Base-by-base conservation (phyloP, 768 basidiomycete species). In the Crassisporium funariophilum region DNA sequence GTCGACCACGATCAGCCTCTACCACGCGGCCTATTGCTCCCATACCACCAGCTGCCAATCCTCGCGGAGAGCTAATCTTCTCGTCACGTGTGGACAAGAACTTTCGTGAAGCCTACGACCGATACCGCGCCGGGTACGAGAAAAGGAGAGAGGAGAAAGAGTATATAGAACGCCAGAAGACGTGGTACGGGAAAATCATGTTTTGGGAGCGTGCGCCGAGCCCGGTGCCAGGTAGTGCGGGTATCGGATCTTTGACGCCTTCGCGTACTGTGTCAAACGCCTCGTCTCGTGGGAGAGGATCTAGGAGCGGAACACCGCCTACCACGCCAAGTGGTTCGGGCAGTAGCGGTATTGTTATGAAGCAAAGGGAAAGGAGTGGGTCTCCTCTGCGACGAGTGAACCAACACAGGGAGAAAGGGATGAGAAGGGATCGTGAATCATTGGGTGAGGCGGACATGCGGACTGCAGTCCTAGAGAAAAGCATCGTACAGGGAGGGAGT, bases 21-120 rank as follows among this genome's bases (percentile, higher is more conserved):
- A 74, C 76, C 5, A 75, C 81, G 21, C 67, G 78, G 19, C 78
- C 78, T 40, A 84, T 91, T 46, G 73, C 85, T 1, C 82, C 91
- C n/a, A 95, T 97, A 33, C 93, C 94, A 2, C 91, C 93, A 0
- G 78, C 92, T 11, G 74, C 75, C 21, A 97, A 93, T 65, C 94
- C 95, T 3, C 86, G 95, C 11, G 95, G 97, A 40, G 97, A 99
- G 62, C 82, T 99, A 49, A 97, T 98, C 45, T 97, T 99, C 69
- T 93, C 90, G 2, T 90, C 86, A 9, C 83, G 90, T 36, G 87
- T 99, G 15, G 87, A 91, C 49, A 77, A 78, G 41, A 59, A 66
- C 15, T 98, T 98, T 65, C 76, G 89, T 17, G 97, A 98, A 45
- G 79, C 86, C 0, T 99, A 99, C 68, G 95, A 98, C 65, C 81